Evolutionary conservation across 345 rosid genomes (phyloP).

Genomic region (Erodium maritimum): DNA sequence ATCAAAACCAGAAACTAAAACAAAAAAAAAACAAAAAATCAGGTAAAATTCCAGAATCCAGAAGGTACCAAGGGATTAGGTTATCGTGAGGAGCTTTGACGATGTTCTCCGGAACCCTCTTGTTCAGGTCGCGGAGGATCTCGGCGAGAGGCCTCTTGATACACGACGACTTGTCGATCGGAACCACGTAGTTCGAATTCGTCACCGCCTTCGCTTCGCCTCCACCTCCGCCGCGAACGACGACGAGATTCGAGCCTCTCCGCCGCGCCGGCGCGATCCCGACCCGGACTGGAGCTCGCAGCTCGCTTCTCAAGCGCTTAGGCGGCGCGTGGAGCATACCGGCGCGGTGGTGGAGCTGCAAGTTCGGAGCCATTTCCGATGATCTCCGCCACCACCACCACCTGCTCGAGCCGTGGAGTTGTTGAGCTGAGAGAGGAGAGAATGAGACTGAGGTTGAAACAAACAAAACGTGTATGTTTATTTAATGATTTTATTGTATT

Average conservation of each 20-base stretch:
- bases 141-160: constrained; percentile 85
- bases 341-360: background rate
- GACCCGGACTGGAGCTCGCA: background rate
- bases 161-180: constrained; percentile 65
- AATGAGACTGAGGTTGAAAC: too few species aligned
- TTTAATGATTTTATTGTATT: too few species aligned
- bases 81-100: constrained; percentile 30
- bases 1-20: background rate
- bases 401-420: too few species aligned
- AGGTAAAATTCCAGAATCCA: background rate
- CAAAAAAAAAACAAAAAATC: background rate
- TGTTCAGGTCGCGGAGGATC: constrained; percentile 94
- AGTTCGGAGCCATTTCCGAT: background rate
- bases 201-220: constrained; percentile 37
- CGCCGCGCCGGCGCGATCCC: background rate
- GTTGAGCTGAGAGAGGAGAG: background rate
- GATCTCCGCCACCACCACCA: background rate
- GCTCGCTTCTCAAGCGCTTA: background rate
- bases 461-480: too few species aligned
- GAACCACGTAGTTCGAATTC: constrained; percentile 87
- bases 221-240: constrained; percentile 10
- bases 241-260: background rate
- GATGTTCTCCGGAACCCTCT: constrained; percentile 85
- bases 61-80: constrained; percentile 58
- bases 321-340: background rate